Conservation (phyloP, 352 stramenopile genomes). For the Blastocystis sp. region DNA sequence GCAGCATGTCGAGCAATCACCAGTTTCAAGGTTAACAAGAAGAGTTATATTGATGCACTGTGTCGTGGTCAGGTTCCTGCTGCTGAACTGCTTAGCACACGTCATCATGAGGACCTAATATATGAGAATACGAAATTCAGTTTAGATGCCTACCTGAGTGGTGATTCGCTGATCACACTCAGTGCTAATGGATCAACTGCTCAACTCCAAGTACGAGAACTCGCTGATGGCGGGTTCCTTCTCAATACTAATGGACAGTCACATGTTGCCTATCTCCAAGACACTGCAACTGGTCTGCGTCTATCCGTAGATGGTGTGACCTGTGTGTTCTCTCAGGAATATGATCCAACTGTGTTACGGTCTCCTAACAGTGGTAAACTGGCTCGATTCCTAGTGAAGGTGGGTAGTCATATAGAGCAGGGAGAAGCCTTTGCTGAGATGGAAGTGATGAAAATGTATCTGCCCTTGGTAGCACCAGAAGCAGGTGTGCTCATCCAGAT, state of each 20-base stretch:
- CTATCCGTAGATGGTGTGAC: constrained; percentile 90
- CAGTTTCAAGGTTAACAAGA: constrained; percentile 76
- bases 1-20: constrained; percentile 81
- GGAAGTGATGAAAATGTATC: constrained; percentile 99
- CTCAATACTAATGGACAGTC: constrained; percentile 91
- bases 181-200: constrained; percentile 82
- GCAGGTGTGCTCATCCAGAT: constrained; percentile 86
- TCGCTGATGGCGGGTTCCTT: constrained; percentile 96
- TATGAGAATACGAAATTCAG: constrained; percentile 98
- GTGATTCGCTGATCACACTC: constrained; percentile 85
- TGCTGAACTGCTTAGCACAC: constrained; percentile 79
- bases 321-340: constrained; percentile 96
- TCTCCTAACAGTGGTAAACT: constrained; percentile 97
- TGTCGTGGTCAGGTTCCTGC: constrained; percentile 83
- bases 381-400: constrained; percentile 94
- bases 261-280: constrained; percentile 92
- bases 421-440: constrained; percentile 85
- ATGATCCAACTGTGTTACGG: constrained; percentile 93
- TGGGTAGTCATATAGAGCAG: constrained; percentile 84
- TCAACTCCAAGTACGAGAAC: constrained; percentile 87
- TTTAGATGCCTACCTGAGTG: constrained; percentile 83
- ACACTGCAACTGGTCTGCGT: constrained; percentile 82
- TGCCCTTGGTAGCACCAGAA: constrained; percentile 95
- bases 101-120: constrained; percentile 90
- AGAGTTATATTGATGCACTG: constrained; percentile 79